Evolutionary conservation across 1,284 basidiomycete genomes (phyloP).

Genomic region (Ganoderma multipileum): DNA sequence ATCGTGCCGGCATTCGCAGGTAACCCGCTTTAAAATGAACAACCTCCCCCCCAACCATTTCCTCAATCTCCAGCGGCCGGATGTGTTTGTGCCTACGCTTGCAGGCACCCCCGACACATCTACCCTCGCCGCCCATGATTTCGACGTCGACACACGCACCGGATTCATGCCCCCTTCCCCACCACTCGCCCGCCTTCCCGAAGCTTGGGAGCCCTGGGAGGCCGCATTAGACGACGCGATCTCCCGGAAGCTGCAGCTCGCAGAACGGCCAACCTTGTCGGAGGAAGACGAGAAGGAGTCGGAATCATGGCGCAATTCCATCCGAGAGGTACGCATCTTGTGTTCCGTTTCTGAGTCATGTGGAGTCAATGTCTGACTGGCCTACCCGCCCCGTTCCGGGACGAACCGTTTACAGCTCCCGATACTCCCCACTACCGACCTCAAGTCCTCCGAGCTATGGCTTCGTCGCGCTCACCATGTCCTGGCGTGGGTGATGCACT

Average conservation of each 20-base stretch:
- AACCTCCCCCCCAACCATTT: conserved; percentile 64
- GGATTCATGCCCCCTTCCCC: conserved; percentile 91
- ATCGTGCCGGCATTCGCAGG: too few species aligned
- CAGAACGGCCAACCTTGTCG: conserved; percentile 52
- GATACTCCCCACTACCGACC: conserved; percentile 54
- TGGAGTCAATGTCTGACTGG: conserved; percentile 1
- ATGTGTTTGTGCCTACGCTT: conserved; percentile 45
- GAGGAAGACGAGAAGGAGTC: conserved; percentile 53
- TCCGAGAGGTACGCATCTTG: conserved; percentile 59
- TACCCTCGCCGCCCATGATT: conserved; percentile 92
- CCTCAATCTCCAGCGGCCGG: conserved; percentile 67
- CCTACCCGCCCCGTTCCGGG: conserved; percentile 2
- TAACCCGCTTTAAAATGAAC: conserved; percentile 28
- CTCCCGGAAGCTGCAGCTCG: conserved; percentile 59
- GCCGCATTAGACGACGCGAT: conserved; percentile 58
- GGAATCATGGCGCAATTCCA: conserved; percentile 65
- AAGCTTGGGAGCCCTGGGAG: conserved; percentile 79
- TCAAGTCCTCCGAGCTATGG: conserved; percentile 65
- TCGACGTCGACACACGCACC: conserved; percentile 91
- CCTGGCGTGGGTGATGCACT: conserved; percentile 86
- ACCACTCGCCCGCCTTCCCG: conserved; percentile 70
- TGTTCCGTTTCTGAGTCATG: neutral
- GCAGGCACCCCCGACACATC: conserved; percentile 73
- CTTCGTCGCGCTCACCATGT: conserved; percentile 88
- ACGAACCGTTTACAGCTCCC: conserved; percentile 45